Evolutionary conservation across 2,329 filamentous ascomycete genomes (phyloP), one percentile per base, ranked within the genome.

Genomic region (Xylariaceae sp.): DNA sequence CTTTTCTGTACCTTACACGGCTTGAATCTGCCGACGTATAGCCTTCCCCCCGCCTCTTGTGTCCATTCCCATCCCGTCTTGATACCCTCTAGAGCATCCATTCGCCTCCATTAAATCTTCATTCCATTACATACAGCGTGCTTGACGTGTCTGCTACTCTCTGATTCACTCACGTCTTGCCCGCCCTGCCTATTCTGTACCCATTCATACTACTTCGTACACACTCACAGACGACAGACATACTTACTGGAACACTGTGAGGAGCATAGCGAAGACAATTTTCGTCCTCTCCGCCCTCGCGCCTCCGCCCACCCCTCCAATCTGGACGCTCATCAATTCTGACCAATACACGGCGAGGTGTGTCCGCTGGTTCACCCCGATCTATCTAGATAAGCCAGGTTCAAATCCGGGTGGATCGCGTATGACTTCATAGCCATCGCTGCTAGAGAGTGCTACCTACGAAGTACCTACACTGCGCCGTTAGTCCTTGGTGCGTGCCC

Each of bases 401-500:
- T 57, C 59, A 34, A 52, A 62, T 34, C 60, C 57, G 53, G 61
- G 63, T 68, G 59, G 62, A 63, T 60, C 61, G 52, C 53, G 51
- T 44, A 68, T 69, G 68, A 69, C 66, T 64, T 69, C 68, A 69
- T 64, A 55, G 51, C 52, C 55, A 34, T 61, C 34, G 11, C 59
- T 56, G 58, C 44, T 34, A 49, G 58, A 51, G 15, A 50, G 45
- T 15, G 45, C 18, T 18, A 8, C 23, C 23, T 30, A 30, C 23
- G 23, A 30, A 30, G 23, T 30, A 30, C 4, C 23, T 30, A 30
- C 23, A 30, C 23, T 30, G 23, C 23, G 23, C 23, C 23, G 23
- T 30, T 30, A 30, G 23, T 30, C 23, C 23, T 30, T 30, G 23
- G 23, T 6, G 5, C 11, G 13, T 45, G 42, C 42, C 42, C 42